Percentiles rank a stretch among this genome's conserved stretches.
Conservation (phyloP, 2,329 filamentous ascomycete species). For the Neonectria faginata region DNA sequence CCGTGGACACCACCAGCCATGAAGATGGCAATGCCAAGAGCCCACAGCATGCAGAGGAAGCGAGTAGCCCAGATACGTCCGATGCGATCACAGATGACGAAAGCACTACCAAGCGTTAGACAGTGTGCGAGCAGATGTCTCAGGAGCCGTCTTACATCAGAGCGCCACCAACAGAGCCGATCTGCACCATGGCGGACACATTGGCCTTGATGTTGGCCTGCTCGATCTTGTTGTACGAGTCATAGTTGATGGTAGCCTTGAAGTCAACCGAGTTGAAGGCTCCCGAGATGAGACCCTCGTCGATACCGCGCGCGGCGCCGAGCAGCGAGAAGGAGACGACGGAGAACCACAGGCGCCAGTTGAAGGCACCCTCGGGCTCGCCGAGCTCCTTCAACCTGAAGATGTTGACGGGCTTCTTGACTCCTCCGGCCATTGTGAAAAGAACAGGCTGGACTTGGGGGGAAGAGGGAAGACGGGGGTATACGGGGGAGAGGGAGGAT, state of each 20-base stretch:
- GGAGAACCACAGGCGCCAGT: conserved; percentile 83
- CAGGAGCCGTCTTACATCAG: conserved; percentile 57
- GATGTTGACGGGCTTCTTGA: conserved; percentile 69
- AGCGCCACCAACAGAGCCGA: conserved; percentile 79
- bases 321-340: conserved; percentile 80
- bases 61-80: conserved; percentile 73
- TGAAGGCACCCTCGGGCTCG: conserved; percentile 77
- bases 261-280: conserved; percentile 77
- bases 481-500: neutral
- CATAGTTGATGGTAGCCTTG: conserved; percentile 68
- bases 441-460: neutral
- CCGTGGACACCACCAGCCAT: conserved; percentile 64
- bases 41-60: conserved; percentile 68
- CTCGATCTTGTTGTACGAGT: conserved; percentile 62
- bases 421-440: conserved; percentile 60
- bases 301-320: conserved; percentile 81
- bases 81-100: conserved; percentile 69
- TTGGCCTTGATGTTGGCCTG: conserved; percentile 79
- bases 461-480: neutral
- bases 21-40: conserved; percentile 68
- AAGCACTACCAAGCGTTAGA: conserved; percentile 57
- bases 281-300: conserved; percentile 82
- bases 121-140: neutral
- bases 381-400: conserved; percentile 73
- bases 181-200: conserved; percentile 84